Evolutionary conservation across 164 flowering plant species (phyloP).

Genomic region (Paratinospora sagittata): DNA sequence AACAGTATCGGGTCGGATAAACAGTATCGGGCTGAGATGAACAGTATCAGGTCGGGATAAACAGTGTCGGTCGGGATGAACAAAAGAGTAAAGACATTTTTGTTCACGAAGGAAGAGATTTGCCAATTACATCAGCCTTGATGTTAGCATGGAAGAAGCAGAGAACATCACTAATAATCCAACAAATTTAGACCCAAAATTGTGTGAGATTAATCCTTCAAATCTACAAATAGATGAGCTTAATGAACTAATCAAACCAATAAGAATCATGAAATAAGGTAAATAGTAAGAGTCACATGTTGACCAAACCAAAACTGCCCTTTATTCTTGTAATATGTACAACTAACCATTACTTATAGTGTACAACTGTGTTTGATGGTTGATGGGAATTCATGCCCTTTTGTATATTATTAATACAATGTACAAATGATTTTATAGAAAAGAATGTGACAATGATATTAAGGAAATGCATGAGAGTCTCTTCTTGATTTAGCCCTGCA

Average conservation of each 20-base stretch:
- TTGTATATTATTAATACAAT: not conserved
- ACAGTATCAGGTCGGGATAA: no score
- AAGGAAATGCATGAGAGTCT: not conserved
- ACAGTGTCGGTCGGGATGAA: no score
- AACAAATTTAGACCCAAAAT: conserved; percentile 8
- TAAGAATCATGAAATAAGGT: conserved; percentile 31
- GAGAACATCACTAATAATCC: conserved; percentile 17
- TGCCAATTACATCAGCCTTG: conserved; percentile 64
- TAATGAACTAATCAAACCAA: conserved; percentile 46
- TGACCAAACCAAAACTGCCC: not conserved
- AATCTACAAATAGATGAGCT: conserved; percentile 18
- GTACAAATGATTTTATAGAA: not conserved
- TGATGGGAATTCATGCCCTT: not conserved
- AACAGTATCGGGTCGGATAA: no score
- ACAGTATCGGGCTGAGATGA: no score
- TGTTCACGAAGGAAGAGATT: conserved; percentile 28
- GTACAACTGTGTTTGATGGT: not conserved
- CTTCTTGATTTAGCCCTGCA: no score
- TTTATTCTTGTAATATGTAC: not conserved
- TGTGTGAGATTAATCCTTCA: conserved; percentile 18
- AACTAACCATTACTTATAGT: not conserved
- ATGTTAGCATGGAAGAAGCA: conserved; percentile 39
- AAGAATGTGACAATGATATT: not conserved
- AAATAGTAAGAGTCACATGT: not conserved
- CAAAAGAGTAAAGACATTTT: no score